Percentiles rank a stretch among this genome's conserved stretches.
These are phyloP conservation scores for Puccinia hordei DNA, from an alignment of 1,284 basidiomycete genomes.

Conservation along the genomic window DNA sequence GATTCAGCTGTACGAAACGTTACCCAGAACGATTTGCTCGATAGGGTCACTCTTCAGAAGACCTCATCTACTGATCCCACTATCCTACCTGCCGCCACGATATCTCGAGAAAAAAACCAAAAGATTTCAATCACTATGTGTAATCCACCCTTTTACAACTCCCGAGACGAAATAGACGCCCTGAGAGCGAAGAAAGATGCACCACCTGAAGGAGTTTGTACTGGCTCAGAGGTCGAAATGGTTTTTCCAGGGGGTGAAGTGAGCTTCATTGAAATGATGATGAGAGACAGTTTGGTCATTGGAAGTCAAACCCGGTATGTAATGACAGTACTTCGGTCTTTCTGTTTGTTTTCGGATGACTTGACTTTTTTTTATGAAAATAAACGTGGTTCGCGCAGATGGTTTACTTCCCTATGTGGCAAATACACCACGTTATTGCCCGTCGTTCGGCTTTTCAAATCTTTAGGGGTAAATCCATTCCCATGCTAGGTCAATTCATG, in stretches of 20 bases:
- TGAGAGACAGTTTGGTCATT: slow-evolving; percentile 69
- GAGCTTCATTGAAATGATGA: slow-evolving; percentile 74
- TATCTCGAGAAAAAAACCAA: neutral
- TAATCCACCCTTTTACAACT: slow-evolving; percentile 90
- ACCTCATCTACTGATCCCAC: slow-evolving; percentile 6
- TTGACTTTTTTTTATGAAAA: neutral
- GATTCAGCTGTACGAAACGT: slow-evolving; percentile 66
- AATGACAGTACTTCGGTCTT: neutral
- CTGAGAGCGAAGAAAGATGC: slow-evolving; percentile 69
- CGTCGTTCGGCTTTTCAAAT: slow-evolving; percentile 67
- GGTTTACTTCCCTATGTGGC: slow-evolving; percentile 90
- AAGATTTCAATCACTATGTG: slow-evolving; percentile 80
- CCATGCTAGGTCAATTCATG: neutral
- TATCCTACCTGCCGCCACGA: slow-evolving; percentile 26
- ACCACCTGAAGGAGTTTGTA: slow-evolving; percentile 74
- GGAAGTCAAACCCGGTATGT: slow-evolving; percentile 65
- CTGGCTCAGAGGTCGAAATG: slow-evolving; percentile 80
- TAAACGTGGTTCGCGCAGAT: slow-evolving; percentile 63
- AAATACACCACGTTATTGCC: slow-evolving; percentile 73
- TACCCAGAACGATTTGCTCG: slow-evolving; percentile 62
- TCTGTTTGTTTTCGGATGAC: neutral
- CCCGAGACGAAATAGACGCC: slow-evolving; percentile 68
- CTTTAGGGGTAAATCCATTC: slow-evolving; percentile 63
- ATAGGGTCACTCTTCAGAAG: slow-evolving; percentile 64
- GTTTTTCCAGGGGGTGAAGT: slow-evolving; percentile 82